Base-by-base conservation (phyloP, 2,329 filamentous ascomycete species). In the Apiospora arundinis region DNA sequence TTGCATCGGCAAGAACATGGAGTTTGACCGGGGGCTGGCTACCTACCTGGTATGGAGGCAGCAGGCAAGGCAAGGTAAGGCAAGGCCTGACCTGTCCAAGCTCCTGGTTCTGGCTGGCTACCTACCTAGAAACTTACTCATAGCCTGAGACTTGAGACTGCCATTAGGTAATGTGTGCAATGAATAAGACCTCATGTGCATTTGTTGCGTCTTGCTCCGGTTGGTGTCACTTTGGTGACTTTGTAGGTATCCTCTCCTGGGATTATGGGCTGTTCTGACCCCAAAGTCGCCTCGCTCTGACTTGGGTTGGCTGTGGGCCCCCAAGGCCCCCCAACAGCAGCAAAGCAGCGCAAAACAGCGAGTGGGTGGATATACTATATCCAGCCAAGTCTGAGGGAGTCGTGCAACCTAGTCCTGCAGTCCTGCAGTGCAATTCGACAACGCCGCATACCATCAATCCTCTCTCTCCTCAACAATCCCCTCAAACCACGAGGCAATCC, bases 1-100 rank as follows among this genome's bases (percentile, higher is more conserved):
- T 63, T 63, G 56, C 32, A 32, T 40, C 56, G 56, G 56, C 52
- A 60, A 60, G 46, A 48, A 8, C 42, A 44, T 44, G 42, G 42
- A 44, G 6, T 44, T 44, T 8, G 42, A 8, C 42, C n/a, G n/a
- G 42, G 42, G 42, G 42, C 42, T 5, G 37, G 32, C 32, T 32
- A 32, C 32, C 3, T 32, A n/a, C n/a, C n/a, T n/a, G n/a, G 32
- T 32, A 32, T 42, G 40, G 9, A 42, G 40, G 40, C 12, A 42
- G 40, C 40, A 11, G 40, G 40, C 40, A 42, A n/a, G n/a, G n/a
- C n/a, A n/a, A n/a, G 12, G 2, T 8, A 42, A 60, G 32, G 16
- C 52, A 60, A n/a, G 28, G 28, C 52, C 28, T 18, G 25, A 16
- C 14, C 28, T 18, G 25, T 28, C 14, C 28, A 52, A 52, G 48